Evolutionary conservation across 768 basidiomycete species (phyloP), one percentile per base, ranked within the genome.

Genomic region (Lactarius trivialis): DNA sequence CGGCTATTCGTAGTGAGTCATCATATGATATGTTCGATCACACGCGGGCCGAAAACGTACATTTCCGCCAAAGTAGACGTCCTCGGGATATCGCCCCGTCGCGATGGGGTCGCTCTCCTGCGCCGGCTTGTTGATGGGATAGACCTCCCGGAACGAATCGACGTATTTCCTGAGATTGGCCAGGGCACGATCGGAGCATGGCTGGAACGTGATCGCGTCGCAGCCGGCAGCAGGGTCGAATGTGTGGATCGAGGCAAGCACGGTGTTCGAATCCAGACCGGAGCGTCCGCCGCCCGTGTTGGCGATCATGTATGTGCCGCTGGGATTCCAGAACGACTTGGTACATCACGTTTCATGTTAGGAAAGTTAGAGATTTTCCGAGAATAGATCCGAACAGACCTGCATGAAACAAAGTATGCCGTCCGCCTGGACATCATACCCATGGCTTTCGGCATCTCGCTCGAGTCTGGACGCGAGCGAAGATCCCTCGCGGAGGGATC

Each of bases 111-210:
- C 73, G 60, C 77, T 77, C 30, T 80, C 68, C 17, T 79, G 68
- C 54, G 81, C 77, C 7, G 82, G 85, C 62, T 67, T 73, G 75
- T 90, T 91, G 74, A 89, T 78, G 12, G 71, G 24, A 63, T 89
- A 91, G 53, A 88, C 78, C 7, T 76, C 71, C 33, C 88, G 78
- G 81, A 91, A 91, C 0, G 86, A 76, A 68, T 90, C 83, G 56
- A 88, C 81, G 65, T 88, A 88, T 26, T 80, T 81, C 68, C 84
- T 83, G 52, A 88, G 75, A 68, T 79, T 89, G 1, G 87, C 79
- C 19, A 91, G 76, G 0, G 88, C 88, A 67, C 81, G 81, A 74
- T 90, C 88, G 0, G 89, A 91, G 71, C 89, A 91, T 1, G 89
- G 90, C 69, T 91, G 88, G 79, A 90, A 91, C 1, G 89, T 90